Base-by-base conservation (phyloP, 345 rosid species). In the Euphorbia pulcherrima region DNA sequence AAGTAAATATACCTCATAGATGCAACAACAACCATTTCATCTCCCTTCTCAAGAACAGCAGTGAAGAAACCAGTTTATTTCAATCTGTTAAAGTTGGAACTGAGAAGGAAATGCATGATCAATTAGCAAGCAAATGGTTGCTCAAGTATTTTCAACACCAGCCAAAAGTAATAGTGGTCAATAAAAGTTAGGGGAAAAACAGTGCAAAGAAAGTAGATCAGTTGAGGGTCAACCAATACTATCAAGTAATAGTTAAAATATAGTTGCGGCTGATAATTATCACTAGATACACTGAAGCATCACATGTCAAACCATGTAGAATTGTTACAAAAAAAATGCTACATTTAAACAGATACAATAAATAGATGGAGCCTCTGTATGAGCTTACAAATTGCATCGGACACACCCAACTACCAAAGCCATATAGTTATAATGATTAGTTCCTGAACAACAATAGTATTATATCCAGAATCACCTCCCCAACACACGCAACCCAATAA, bases 81-180 rank as follows among this genome's bases (percentile, higher is more conserved):
- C 65, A 89, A 79, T 68, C 99, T 84, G 53, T 83, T 83, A 76
- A 88, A 88, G 81, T 91, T 94, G 67, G 99, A 94, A 80, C 99
- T 94, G 76, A 75, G 70, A 72, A 72, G 72, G 11, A 68, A 66
- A 55, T 16, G 1, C 37, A 40, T 16, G 33, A 48, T 48, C 17
- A 51, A 54, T 16, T 17, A 55, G 39, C 26, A 18, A 41, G 53
- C 39, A 24, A 13, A 68, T 28, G 39, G 24, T n/a, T 57, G 14
- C 23, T 5, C 0, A 58, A 5, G 18, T 44, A 54, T 11, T 54
- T 44, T 35, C 52, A 8, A 12, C 12, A 64, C 16, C 55, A 63
- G 16, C 28, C 6, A 56, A 5, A 41, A 55, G 28, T 16, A 57
- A 44, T 13, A 12, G 20, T 10, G 21, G 3, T 37, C 51, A 18